These are phyloP conservation scores for Pythium folliculosum DNA, from an alignment of 352 stramenopile species.

Conservation along the genomic window DNA sequence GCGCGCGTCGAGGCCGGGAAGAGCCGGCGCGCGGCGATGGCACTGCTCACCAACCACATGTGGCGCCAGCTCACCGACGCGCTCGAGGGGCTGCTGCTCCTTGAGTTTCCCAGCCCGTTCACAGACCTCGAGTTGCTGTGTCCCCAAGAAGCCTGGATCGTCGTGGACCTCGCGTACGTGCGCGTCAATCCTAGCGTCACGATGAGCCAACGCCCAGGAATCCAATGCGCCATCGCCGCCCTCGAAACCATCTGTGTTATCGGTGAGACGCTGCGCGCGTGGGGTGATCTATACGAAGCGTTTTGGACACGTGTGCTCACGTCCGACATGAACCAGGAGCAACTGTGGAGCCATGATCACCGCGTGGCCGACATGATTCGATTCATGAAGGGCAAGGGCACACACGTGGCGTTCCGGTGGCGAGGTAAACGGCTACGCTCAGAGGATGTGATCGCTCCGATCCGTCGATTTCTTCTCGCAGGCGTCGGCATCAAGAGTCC, in stretches of 20 bases:
- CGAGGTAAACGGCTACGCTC: not conserved
- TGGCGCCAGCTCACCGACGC: not conserved
- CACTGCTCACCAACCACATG: not conserved
- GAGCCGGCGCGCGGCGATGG: not conserved
- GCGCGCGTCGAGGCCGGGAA: not conserved
- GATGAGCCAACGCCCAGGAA: not conserved
- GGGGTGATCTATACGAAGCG: not conserved
- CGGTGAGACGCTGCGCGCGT: not conserved
- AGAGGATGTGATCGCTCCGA: not conserved
- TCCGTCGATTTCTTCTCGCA: not conserved
- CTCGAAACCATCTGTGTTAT: not conserved
- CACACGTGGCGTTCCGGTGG: constrained; percentile 5
- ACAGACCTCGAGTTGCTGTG: not conserved
- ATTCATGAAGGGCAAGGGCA: not conserved
- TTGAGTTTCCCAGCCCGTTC: constrained; percentile 4
- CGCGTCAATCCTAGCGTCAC: not conserved
- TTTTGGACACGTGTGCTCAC: not conserved
- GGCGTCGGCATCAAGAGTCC: not conserved
- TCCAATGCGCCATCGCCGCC: not conserved
- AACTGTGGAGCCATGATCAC: not conserved
- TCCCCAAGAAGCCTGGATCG: not conserved
- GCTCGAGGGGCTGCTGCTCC: not conserved
- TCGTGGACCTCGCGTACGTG: constrained; percentile 4
- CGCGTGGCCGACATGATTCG: not conserved
- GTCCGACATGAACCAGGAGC: constrained; percentile 8